Evolutionary conservation across 352 stramenopile genomes (phyloP), one percentile per base, ranked within the genome.

Genomic region (Phytopythium litorale): DNA sequence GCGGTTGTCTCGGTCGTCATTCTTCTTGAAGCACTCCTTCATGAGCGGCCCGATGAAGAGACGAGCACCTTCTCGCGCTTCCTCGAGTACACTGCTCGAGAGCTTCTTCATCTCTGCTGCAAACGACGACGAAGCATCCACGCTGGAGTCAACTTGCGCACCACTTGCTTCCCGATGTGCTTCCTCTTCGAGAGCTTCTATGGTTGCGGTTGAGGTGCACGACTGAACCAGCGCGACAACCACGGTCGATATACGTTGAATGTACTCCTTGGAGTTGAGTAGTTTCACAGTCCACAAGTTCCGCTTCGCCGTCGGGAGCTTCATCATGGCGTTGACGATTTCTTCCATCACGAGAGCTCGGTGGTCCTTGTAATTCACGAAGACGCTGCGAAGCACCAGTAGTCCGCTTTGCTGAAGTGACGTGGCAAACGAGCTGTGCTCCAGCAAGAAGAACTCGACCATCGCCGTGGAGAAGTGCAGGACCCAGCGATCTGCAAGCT

Each of bases 11-110:
- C 80, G 69, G 33, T 93, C 84, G 59, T 95, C 86, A 11, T 71
- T 77, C 64, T 92, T 95, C 67, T 93, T 94, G 70, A 91, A 76
- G 57, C 84, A 95, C 56, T 87, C 80, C 50, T 70, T 84, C 46
- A 96, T 54, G 49, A 96, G 58, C 18, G 69, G 56, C 18, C 61
- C 43, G 30, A 88, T 71, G 49, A 96, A 88, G 2, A 59, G 42
- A 8, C 63, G 61, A 2, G 78, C 78, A 61, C 60, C 81, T 3
- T 75, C 72, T 5, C 64, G 75, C 16, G 65, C 65, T 30, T 79
- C 65, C 19, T 74, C 64, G n/a, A 88, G 35, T 35, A 40, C 65
- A 40, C 53, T 72, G 43, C 48, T 66, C 30, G 9, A 32, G 40
- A 40, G 50, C 18, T 51, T 61, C 50, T 68, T 71, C 56, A 63